These are phyloP conservation scores for Cutaneotrichosporon cavernicola DNA, from an alignment of 1,284 basidiomycete genomes.

Conservation along the genomic window DNA sequence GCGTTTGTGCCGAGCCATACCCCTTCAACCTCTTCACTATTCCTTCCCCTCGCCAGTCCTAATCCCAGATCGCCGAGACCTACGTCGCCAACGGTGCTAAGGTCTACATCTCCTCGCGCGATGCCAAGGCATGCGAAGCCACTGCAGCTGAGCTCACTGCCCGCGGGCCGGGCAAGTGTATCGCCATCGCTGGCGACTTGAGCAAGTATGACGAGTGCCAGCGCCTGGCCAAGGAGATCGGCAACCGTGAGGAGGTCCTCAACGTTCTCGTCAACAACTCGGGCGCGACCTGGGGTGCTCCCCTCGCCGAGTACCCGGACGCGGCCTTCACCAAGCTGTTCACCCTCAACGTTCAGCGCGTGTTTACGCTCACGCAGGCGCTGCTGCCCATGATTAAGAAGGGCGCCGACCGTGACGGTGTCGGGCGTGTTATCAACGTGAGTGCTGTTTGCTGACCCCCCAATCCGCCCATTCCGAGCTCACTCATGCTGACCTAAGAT, in stretches of 20 bases:
- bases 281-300: conserved; percentile 64
- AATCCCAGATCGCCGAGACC: conserved; percentile 63
- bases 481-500: conserved; percentile 45
- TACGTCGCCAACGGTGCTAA: conserved; percentile 67
- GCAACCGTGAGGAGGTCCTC: conserved; percentile 56
- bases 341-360: conserved; percentile 66
- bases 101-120: conserved; percentile 67
- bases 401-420: conserved; percentile 57
- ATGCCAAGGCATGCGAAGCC: conserved; percentile 60
- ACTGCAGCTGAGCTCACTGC: conserved; percentile 62
- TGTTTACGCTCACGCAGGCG: conserved; percentile 69
- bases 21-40: too few species aligned
- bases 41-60: background rate
- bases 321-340: conserved; percentile 55
- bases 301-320: conserved; percentile 61
- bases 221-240: conserved; percentile 59
- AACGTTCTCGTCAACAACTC: conserved; percentile 58
- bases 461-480: too few species aligned
- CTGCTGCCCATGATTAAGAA: conserved; percentile 63
- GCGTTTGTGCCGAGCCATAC: background rate
- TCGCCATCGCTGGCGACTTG: conserved; percentile 63
- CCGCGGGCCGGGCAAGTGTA: conserved; percentile 61
- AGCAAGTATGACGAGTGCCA: conserved; percentile 63
- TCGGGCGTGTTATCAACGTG: conserved; percentile 61
- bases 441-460: conserved; percentile 23